These are phyloP conservation scores for Phytopythium litorale DNA, from an alignment of 352 stramenopile species.

Conservation along the genomic window DNA sequence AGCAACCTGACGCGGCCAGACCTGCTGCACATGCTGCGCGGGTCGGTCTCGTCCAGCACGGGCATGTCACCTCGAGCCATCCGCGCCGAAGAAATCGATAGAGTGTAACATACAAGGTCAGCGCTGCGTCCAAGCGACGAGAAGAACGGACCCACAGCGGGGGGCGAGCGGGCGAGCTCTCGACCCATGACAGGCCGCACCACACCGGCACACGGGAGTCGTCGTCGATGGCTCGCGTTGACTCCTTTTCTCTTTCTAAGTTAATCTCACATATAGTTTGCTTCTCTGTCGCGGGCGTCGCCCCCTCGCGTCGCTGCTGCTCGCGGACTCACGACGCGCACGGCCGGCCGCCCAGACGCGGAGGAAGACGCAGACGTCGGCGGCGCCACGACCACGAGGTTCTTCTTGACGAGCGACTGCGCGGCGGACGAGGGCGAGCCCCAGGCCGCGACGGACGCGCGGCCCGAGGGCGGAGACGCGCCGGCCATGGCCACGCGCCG, in stretches of 20 bases:
- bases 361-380: neutral
- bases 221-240: neutral
- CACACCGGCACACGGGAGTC: neutral
- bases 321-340: neutral
- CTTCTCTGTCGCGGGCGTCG: neutral
- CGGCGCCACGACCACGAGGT: neutral
- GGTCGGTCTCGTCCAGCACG: conserved; percentile 31
- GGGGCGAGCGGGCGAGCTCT: neutral
- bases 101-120: conserved; percentile 39
- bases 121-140: conserved; percentile 1
- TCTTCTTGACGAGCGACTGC: neutral
- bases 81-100: conserved; percentile 60
- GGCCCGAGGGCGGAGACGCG: neutral
- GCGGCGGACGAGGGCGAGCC: neutral
- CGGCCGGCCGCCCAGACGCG: neutral
- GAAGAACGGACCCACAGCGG: neutral
- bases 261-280: conserved; percentile 10
- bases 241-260: conserved; percentile 2
- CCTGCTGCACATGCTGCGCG: conserved; percentile 50
- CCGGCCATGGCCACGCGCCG: conserved; percentile 12
- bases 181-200: neutral
- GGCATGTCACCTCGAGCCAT: conserved; percentile 23
- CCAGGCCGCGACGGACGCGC: neutral
- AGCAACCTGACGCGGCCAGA: conserved; percentile 59
- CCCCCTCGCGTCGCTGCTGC: neutral